Conservation (phyloP, 2,329 filamentous ascomycete genomes). For the Beauveria rudraprayagi region DNA sequence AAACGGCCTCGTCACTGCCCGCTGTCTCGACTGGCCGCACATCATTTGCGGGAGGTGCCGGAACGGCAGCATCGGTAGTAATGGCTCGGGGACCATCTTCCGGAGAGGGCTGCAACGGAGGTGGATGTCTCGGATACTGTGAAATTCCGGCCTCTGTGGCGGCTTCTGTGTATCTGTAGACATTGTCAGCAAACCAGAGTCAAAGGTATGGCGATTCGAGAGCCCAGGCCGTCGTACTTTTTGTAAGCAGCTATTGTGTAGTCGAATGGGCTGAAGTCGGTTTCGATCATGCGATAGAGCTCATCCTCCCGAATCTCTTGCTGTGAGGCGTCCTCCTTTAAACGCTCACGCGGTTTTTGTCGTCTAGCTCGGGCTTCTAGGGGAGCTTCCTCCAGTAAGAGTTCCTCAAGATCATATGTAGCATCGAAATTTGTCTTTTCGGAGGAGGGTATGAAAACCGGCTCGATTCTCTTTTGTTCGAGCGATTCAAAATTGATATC, state of each 20-base stretch:
- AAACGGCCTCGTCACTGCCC: neutral
- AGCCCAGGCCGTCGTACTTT: slow-evolving; percentile 48
- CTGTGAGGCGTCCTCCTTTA: slow-evolving; percentile 90
- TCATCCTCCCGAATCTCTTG: slow-evolving; percentile 94
- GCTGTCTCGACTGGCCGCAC: neutral
- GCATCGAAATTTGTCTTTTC: slow-evolving; percentile 99
- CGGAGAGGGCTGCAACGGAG: neutral
- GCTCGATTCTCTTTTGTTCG: slow-evolving; percentile 80
- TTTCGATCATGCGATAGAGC: slow-evolving; percentile 88
- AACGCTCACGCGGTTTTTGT: slow-evolving; percentile 84
- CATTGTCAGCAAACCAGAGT: neutral
- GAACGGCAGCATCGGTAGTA: slow-evolving; percentile 43
- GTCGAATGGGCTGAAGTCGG: slow-evolving; percentile 88
- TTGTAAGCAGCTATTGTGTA: slow-evolving; percentile 79
- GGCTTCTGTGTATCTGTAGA: slow-evolving; percentile 8
- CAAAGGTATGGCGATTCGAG: slow-evolving; percentile 15
- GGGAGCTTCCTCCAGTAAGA: slow-evolving; percentile 88
- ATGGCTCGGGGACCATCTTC: slow-evolving; percentile 34
- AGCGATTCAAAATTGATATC: slow-evolving; percentile 76
- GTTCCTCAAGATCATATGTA: slow-evolving; percentile 91
- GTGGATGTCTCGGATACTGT: neutral
- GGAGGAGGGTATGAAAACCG: slow-evolving; percentile 85
- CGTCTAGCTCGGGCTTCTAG: slow-evolving; percentile 85
- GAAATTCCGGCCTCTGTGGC: slow-evolving; percentile 3
- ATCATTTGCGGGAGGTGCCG: slow-evolving; percentile 25